These are phyloP conservation scores for Suillus americanus DNA, from an alignment of 768 basidiomycete genomes.

Conservation along the genomic window DNA sequence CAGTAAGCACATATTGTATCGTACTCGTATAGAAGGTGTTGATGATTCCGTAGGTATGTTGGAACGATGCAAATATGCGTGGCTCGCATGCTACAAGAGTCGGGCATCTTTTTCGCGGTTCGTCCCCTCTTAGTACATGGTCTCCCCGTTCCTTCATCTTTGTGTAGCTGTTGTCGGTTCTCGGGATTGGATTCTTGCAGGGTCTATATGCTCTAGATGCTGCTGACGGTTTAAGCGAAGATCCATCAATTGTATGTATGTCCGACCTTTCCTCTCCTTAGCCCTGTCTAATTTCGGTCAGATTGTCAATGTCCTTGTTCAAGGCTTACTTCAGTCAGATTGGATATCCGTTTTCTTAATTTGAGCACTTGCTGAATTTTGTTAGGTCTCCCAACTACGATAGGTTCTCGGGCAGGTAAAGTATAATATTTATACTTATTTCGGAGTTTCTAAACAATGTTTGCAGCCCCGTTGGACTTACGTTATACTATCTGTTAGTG, in stretches of 20 bases:
- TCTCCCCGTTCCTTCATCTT: background rate
- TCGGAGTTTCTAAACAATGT: background rate
- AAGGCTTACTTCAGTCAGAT: slow-evolving; percentile 77
- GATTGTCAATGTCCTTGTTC: slow-evolving; percentile 72
- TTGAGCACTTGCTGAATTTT: slow-evolving; percentile 3
- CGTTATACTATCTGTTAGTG: slow-evolving; percentile 77
- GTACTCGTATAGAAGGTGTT: background rate
- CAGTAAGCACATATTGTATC: slow-evolving; percentile 45
- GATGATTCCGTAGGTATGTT: slow-evolving; percentile 54
- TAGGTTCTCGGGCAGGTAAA: slow-evolving; percentile 52
- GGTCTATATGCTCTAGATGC: slow-evolving; percentile 88
- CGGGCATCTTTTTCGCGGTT: slow-evolving; percentile 89
- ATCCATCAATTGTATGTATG: slow-evolving; percentile 52
- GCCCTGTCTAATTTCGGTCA: slow-evolving; percentile 24
- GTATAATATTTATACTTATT: slow-evolving; percentile 4
- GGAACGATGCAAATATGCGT: slow-evolving; percentile 95
- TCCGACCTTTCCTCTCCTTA: slow-evolving; percentile 6
- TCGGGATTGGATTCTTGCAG: slow-evolving; percentile 84
- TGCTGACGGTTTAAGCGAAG: slow-evolving; percentile 75
- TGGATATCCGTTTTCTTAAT: slow-evolving; percentile 1
- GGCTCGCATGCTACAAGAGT: slow-evolving; percentile 90
- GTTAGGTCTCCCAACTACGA: slow-evolving; percentile 65
- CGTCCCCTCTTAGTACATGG: slow-evolving; percentile 17
- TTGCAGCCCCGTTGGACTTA: slow-evolving; percentile 54
- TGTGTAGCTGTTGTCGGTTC: slow-evolving; percentile 70